Evolutionary conservation across 2,329 filamentous ascomycete genomes (phyloP), one percentile per base, ranked within the genome.

Genomic region (Trichoderma sp.): DNA sequence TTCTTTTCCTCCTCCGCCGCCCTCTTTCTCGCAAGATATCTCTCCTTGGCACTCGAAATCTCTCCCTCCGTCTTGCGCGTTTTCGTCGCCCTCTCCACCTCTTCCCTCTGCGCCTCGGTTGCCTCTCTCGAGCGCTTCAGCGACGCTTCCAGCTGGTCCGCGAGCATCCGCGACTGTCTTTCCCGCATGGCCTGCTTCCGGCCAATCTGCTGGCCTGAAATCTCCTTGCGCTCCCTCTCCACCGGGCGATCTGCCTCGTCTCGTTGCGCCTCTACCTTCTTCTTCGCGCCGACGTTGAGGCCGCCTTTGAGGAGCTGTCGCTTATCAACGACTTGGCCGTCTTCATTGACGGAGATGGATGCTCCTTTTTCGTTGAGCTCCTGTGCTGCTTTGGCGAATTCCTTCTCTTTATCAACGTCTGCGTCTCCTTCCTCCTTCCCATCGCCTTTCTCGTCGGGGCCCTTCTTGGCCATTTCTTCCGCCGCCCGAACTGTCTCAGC

Each of bases 251-350:
- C 69, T 0, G 75, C 70, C 52, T 77, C 76, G 31, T 33, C 33
- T 8, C 62, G 71, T 55, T 75, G 74, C 10, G 66, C 72, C 33
- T 68, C 77, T 68, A 85, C 81, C 77, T 88, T 89, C 73, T 89
- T 89, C 77, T 88, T 90, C 0, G 86, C 82, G 61, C 86, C 85
- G 21, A 96, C 81, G 74, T 96, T 96, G 63, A 96, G 84, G 31
- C 92, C 92, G 7, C 92, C 91, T 58, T 83, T 86, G 7, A 96
- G 85, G 10, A 96, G 83, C 77, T 96, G 90, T n/a, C 92, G 85
- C 82, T 94, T 95, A 77, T 96, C 92, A 31, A 93, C 90, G 1
- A 96, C 89, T 76, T 94, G 88, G 0, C 92, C 92, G 49, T 96
- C 92, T 71, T 96, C 92, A 75, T 95, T 95, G 74, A 95, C 80